Evolutionary conservation across 106 monocot genomes (phyloP), one percentile per base, ranked within the genome.

Genomic region (Acanthochlamys bracteata): DNA sequence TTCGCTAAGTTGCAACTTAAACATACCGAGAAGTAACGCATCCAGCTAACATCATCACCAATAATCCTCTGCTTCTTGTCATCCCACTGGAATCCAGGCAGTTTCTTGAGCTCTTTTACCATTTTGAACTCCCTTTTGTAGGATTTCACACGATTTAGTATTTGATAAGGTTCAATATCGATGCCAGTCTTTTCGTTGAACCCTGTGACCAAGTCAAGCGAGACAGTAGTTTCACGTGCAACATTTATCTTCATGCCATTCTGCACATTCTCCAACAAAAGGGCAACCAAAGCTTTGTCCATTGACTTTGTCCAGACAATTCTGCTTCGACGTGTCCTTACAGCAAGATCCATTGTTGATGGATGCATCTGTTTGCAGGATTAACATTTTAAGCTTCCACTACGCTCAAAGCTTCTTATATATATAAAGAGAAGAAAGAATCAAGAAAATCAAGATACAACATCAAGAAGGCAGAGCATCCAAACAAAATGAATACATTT

Each of bases 21-120:
- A 26, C 23, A 40, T 65, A 65, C 65, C 25, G 24, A 9, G 27
- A 65, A 15, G 20, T 26, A 51, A 17, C 46, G 19, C 2, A 1
- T 65, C 65, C 65, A 65, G 20, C 46, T 51, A 6, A 51, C 47
- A 51, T 65, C 65, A 25, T 65, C 65, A 26, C 49, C 66, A 17
- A 66, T 39, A 23, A 66, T 45, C 4, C 25, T n/a, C 8, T 33
- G 66, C 24, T 27, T 53, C 25, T 52, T 54, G 2, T 54, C 53
- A 20, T 66, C 66, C 24, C 24, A 66, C 19, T n/a, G 2, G 20
- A 53, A 66, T 19, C 41, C 26, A 53, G 53, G 27, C 0, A 16
- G 53, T 9, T 27, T 39, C 15, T 27, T 51, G 20, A 66, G 52
- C 17, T 15, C 1, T 51, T 19, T 53, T 11, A 53, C 66, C 24